A percentile compares a stretch with the other conserved stretches of the same genome.
Evolutionary conservation across 148 eudicot species (phyloP).

Genomic region (Fagopyrum homotropicum): DNA sequence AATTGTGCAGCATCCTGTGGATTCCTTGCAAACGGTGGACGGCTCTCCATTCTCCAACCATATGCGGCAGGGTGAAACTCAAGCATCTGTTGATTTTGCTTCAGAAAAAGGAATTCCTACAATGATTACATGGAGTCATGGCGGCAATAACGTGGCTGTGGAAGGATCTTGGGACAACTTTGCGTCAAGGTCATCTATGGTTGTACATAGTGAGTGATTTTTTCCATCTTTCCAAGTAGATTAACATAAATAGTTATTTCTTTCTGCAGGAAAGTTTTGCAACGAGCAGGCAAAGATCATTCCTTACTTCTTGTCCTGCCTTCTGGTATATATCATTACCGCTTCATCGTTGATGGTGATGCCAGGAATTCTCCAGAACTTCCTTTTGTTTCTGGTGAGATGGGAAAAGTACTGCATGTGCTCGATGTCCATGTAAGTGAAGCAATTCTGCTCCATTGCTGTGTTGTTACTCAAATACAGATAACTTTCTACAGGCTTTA

Average conservation of each 20-base stretch:
- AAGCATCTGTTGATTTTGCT: slow-evolving; percentile 31
- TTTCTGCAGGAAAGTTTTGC: slow-evolving; percentile 56
- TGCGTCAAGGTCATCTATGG: slow-evolving; percentile 48
- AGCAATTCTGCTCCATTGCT: not conserved
- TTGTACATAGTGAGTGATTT: not conserved
- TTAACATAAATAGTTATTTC: not conserved
- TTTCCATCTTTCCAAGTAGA: not conserved
- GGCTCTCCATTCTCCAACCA: slow-evolving; percentile 31
- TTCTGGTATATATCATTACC: slow-evolving; percentile 74
- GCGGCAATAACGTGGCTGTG: slow-evolving; percentile 69
- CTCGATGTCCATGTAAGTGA: slow-evolving; percentile 80
- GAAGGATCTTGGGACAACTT: slow-evolving; percentile 97
- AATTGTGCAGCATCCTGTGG: slow-evolving; percentile 53
- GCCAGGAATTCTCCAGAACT: slow-evolving; percentile 59
- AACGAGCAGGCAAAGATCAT: slow-evolving; percentile 72
- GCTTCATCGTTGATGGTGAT: slow-evolving; percentile 76
- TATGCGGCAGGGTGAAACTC: slow-evolving; percentile 34
- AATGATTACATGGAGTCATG: slow-evolving; percentile 74
- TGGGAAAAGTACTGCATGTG: slow-evolving; percentile 56
- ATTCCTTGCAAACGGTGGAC: slow-evolving; percentile 48
- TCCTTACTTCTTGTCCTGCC: slow-evolving; percentile 68
- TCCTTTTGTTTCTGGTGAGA: slow-evolving; percentile 58
- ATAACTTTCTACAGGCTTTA: not conserved
- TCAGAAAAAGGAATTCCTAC: slow-evolving; percentile 66
- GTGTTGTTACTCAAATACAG: not conserved